Evolutionary conservation across 306 rosid genomes (phyloP).

Genomic region (Nissolia schottii): DNA sequence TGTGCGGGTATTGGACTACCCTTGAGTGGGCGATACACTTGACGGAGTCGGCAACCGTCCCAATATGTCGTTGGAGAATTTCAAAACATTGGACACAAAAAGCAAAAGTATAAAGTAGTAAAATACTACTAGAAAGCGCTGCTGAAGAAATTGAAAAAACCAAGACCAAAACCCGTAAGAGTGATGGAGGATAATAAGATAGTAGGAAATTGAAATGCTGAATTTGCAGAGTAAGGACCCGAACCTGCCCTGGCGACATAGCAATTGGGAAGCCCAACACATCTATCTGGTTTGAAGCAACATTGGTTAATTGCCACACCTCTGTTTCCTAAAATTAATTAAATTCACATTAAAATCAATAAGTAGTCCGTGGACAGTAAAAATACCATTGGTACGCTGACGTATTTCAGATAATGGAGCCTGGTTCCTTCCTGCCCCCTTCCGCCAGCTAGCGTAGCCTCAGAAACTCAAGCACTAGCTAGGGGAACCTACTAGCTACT

Average conservation of each 20-base stretch:
- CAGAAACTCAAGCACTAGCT: not conserved
- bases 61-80: not conserved
- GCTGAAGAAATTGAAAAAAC: not conserved
- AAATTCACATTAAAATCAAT: not conserved
- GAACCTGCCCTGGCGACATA: not conserved
- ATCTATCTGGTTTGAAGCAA: not conserved
- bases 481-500: not conserved
- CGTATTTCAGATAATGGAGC: not conserved
- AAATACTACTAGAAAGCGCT: not conserved
- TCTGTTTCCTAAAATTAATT: not conserved
- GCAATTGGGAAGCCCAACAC: not conserved
- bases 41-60: slow-evolving; percentile 27
- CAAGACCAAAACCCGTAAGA: not conserved
- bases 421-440: not conserved
- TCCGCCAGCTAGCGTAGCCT: not conserved
- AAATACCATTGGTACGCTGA: not conserved
- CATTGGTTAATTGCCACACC: not conserved
- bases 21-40: not conserved
- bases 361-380: not conserved
- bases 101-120: not conserved
- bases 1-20: not conserved
- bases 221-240: not conserved
- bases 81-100: not conserved
- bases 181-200: not conserved
- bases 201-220: not conserved